Evolutionary conservation across 1,139 yeast species (phyloP).

Genomic region (Hyphopichia fennica): DNA sequence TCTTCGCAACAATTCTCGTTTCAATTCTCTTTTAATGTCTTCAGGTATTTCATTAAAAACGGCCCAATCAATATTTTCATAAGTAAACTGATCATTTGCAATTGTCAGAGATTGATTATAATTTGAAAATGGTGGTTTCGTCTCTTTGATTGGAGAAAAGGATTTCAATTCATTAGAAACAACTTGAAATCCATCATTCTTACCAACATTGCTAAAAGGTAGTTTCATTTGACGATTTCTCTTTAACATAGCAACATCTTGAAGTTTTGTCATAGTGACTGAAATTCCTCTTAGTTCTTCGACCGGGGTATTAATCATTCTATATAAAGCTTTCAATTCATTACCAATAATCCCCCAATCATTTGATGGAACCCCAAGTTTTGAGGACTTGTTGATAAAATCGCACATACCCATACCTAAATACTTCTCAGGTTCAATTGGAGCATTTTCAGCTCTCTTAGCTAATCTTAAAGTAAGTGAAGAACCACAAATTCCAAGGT

Average conservation of each 20-base stretch:
- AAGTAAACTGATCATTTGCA: slow-evolving; percentile 10
- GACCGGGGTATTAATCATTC: slow-evolving; percentile 61
- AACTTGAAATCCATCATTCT: not conserved
- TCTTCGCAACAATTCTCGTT: slow-evolving; percentile 41
- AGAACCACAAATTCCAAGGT: slow-evolving; percentile 53
- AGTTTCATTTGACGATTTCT: slow-evolving; percentile 42
- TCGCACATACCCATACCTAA: slow-evolving; percentile 86
- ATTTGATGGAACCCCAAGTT: slow-evolving; percentile 64
- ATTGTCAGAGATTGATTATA: not conserved
- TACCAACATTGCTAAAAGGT: slow-evolving; percentile 25
- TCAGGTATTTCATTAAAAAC: slow-evolving; percentile 54
- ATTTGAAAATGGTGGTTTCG: not conserved
- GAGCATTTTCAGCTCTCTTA: slow-evolving; percentile 62
- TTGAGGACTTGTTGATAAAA: slow-evolving; percentile 56
- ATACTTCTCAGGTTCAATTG: slow-evolving; percentile 71
- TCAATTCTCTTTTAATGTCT: slow-evolving; percentile 52
- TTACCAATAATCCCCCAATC: slow-evolving; percentile 62
- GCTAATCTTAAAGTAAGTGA: slow-evolving; percentile 65
- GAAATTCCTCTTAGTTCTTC: slow-evolving; percentile 78
- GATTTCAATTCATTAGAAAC: not conserved
- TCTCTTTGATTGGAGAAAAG: not conserved
- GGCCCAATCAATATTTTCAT: slow-evolving; percentile 48
- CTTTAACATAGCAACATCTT: slow-evolving; percentile 32
- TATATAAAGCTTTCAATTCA: slow-evolving; percentile 57
- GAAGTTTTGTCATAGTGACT: slow-evolving; percentile 60